Conservation (phyloP, 148 eudicot genomes). For the Spergularia marina region DNA sequence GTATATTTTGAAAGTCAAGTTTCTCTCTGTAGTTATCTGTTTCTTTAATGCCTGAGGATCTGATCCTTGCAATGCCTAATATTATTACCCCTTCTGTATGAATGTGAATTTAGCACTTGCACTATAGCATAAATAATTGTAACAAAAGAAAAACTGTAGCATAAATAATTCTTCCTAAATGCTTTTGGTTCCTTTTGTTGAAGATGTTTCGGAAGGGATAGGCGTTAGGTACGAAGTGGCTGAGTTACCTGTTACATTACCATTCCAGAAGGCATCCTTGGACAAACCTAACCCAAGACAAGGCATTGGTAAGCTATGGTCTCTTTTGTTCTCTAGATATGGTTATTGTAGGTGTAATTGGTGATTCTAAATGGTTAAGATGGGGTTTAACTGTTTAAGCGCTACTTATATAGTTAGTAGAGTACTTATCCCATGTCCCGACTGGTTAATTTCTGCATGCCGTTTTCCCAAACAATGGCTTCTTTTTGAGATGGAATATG, state of each 20-base stretch:
- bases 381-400: neutral
- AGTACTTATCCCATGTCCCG: neutral
- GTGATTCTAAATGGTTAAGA: neutral
- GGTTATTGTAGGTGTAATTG: neutral
- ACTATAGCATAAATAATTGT: neutral
- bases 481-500: too few relatives aligned
- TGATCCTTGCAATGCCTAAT: neutral
- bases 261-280: constrained; percentile 79
- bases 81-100: neutral
- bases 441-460: neutral
- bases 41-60: neutral
- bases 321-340: constrained; percentile 2
- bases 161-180: neutral
- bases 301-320: constrained; percentile 72
- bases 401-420: neutral
- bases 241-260: constrained; percentile 76
- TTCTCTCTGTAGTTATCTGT: neutral
- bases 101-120: neutral
- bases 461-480: neutral
- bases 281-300: constrained; percentile 97
- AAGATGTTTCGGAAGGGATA: constrained; percentile 58
- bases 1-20: neutral
- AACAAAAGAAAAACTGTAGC: too few relatives aligned
- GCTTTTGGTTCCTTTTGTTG: constrained; percentile 2
- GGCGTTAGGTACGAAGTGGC: constrained; percentile 80